Evolutionary conservation across 1,284 basidiomycete species (phyloP).

Genomic region (Bothia castanella): DNA sequence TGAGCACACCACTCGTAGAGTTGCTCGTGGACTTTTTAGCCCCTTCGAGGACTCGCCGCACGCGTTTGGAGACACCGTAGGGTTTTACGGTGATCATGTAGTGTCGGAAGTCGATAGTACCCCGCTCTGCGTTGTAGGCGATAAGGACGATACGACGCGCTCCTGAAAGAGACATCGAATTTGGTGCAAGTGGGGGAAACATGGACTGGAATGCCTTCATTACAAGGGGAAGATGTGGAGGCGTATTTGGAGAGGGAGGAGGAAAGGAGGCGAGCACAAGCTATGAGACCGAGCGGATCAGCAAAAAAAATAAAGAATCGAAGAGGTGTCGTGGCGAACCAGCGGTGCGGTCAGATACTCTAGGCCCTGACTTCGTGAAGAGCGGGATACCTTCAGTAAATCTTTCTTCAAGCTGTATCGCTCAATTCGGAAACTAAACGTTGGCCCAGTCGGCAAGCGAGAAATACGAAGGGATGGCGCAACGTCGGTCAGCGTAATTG

Average conservation of each 20-base stretch:
- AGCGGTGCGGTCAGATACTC: constrained; percentile 86
- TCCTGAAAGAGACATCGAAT: constrained; percentile 73
- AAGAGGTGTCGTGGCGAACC: constrained; percentile 43
- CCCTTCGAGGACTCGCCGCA: constrained; percentile 86
- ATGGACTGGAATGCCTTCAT: constrained; percentile 88
- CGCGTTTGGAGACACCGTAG: constrained; percentile 88
- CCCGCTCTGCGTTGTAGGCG: constrained; percentile 84
- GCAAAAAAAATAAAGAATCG: not conserved
- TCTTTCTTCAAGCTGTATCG: constrained; percentile 90
- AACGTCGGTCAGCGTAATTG: constrained; percentile 84
- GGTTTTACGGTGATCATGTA: constrained; percentile 95
- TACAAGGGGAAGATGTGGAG: constrained; percentile 65
- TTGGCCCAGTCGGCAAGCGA: constrained; percentile 89
- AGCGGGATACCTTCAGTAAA: constrained; percentile 62
- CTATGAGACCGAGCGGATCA: constrained; percentile 34
- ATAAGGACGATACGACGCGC: constrained; percentile 91
- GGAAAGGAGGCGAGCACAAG: constrained; percentile 77
- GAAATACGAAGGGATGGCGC: constrained; percentile 87
- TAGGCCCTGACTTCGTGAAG: constrained; percentile 72
- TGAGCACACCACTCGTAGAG: constrained; percentile 50
- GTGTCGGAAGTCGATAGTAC: constrained; percentile 91
- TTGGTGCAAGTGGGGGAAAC: constrained; percentile 82
- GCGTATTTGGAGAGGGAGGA: constrained; percentile 63
- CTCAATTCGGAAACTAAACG: constrained; percentile 90
- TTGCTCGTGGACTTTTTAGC: constrained; percentile 40